Evolutionary conservation across 2,329 filamentous ascomycete species (phyloP).

Genomic region (Colletotrichum tropicicola): DNA sequence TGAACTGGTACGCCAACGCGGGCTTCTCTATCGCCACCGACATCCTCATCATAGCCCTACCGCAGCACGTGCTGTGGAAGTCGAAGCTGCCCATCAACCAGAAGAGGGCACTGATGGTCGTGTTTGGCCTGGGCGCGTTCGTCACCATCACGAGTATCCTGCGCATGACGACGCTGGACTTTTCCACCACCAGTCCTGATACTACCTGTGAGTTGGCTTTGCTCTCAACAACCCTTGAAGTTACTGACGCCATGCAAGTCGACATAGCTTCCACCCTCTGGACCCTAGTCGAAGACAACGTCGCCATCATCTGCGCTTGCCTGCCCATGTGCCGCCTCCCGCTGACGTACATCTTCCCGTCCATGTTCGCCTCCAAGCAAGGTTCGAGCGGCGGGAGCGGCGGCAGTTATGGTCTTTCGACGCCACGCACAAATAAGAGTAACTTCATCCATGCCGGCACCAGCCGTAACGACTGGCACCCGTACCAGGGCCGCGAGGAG

Average conservation of each 20-base stretch:
- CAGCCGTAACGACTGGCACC: constrained; percentile 41
- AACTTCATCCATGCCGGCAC: constrained; percentile 31
- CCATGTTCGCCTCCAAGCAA: constrained; percentile 37
- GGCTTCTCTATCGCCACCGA: constrained; percentile 32
- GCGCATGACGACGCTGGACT: constrained; percentile 48
- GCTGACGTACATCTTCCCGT: constrained; percentile 46
- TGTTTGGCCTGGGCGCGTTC: constrained; percentile 53
- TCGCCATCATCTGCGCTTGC: constrained; percentile 36
- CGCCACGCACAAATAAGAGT: constrained; percentile 10
- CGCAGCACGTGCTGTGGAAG: constrained; percentile 52
- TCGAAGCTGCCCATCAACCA: constrained; percentile 51
- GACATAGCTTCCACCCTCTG: constrained; percentile 35
- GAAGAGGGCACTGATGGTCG: constrained; percentile 50
- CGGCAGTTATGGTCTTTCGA: constrained; percentile 21
- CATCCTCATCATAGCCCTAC: constrained; percentile 31
- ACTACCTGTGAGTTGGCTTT: constrained; percentile 40
- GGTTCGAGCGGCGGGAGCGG: constrained; percentile 9
- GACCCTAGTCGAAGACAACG: constrained; percentile 35
- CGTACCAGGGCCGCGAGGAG: constrained; percentile 41
- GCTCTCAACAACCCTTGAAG: background rate
- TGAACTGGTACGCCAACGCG: constrained; percentile 30
- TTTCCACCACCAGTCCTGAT: constrained; percentile 48
- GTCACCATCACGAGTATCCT: constrained; percentile 52
- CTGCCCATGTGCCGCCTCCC: constrained; percentile 44
- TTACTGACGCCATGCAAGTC: constrained; percentile 34